Base-by-base conservation (phyloP, 768 basidiomycete genomes). In the Lactarius psammicola region DNA sequence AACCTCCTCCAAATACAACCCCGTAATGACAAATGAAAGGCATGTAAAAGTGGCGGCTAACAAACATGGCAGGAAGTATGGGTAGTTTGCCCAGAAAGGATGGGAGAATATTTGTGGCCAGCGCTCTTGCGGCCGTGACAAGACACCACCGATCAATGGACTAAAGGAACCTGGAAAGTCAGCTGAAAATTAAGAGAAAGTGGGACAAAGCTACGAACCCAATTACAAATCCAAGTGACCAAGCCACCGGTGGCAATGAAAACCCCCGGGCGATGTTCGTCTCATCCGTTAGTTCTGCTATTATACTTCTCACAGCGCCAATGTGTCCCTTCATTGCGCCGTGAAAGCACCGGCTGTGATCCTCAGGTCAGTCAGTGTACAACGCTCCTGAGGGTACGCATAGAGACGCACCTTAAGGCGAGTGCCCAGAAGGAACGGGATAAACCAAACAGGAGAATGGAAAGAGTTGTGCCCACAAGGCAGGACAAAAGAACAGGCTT, bases 31-130 rank as follows among this genome's bases (percentile, higher is more conserved):
- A 5, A 34, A 30, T 15, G 59, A 42, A 28, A 49, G 3, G 13
- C 4, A 30, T 7, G 59, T 18, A n/a, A 26, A 60, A 4, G 28
- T 4, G 30, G 59, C 42, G 4, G 42, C 20, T 31, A 42, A 42
- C 28, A 60, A 28, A 44, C 71, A 72, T 26, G 71, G 71, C 53
- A 72, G 56, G 49, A 72, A 70, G 61, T 72, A 72, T 7, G 71
- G 71, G 44, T 71, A 67, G n/a, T 65, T 59, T 13, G 56, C 53
- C 71, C 71, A 72, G 53, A 72, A 72, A 20, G 10, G 23, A 23
- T 42, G 30, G 18, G 61, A 63, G 38, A 72, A 72, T 13, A 66
- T 34, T 3, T 38, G 9, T 18, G 66, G 66, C 51, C 69, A 68
- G 9, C 62, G 62, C 38, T 70, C 69, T n/a, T 69, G 62, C 3